Percentiles rank a stretch among this genome's conserved stretches.
phyloP scores from a whole-genome alignment of 352 stramenopile species.

The Globisporangium spinosum region DNA sequence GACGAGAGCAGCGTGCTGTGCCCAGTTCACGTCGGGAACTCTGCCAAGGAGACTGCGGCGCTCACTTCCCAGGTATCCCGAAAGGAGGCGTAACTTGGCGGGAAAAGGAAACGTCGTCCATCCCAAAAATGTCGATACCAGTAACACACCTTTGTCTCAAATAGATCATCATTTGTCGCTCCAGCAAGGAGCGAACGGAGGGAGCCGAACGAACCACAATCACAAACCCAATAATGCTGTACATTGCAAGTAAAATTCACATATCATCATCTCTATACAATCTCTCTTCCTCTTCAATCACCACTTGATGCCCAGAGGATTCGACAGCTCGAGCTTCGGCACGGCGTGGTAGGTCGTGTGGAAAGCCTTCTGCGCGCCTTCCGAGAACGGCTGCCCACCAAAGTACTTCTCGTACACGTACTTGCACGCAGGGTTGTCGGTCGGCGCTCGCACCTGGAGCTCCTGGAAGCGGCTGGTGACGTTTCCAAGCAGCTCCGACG shows the following conservation, averaged over 20 bases:
- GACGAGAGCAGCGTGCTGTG: constrained; percentile 77
- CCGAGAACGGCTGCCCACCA: constrained; percentile 67
- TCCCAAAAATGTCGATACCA: constrained; percentile 13
- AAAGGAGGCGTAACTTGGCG: constrained; percentile 28
- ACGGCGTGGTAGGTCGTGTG: constrained; percentile 85
- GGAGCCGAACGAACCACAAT: neutral
- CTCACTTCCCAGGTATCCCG: constrained; percentile 51
- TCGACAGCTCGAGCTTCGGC: constrained; percentile 81
- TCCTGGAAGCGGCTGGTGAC: constrained; percentile 69
- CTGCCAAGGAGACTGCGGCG: constrained; percentile 62
- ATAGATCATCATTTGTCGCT: constrained; percentile 12
- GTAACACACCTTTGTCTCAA: constrained; percentile 16
- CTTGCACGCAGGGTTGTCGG: constrained; percentile 68
- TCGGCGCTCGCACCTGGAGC: constrained; percentile 47
- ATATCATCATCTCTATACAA: constrained; percentile 6
- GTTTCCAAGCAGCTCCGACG: constrained; percentile 54
- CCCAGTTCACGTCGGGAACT: constrained; percentile 66
- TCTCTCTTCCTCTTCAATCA: constrained; percentile 28
- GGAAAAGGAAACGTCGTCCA: neutral
- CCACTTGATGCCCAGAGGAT: constrained; percentile 87
- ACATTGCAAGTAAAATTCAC: constrained; percentile 15
- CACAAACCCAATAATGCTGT: constrained; percentile 15
- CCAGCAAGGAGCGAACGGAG: constrained; percentile 1
- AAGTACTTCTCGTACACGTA: constrained; percentile 85
- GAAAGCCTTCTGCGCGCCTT: constrained; percentile 49